Percentiles rank a stretch among this genome's conserved stretches.
Evolutionary conservation across 2,329 filamentous ascomycete genomes (phyloP).

Genomic region (Fusarium foetens): DNA sequence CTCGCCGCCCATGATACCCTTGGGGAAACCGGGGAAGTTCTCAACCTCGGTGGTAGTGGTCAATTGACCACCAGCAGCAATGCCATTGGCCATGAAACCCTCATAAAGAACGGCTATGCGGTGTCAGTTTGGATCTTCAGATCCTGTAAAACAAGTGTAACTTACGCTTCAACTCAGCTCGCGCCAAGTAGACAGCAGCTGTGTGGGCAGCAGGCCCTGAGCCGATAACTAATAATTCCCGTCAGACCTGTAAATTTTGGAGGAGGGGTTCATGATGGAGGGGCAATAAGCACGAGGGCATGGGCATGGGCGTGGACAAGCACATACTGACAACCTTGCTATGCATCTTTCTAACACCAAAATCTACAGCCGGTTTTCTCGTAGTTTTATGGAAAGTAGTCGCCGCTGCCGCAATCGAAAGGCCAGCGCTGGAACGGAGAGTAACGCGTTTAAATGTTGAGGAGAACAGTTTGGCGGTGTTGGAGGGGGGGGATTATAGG

Average conservation of each 20-base stretch:
- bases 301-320: neutral
- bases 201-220: constrained; percentile 98
- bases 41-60: constrained; percentile 99
- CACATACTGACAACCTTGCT: constrained; percentile 88
- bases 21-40: constrained; percentile 96
- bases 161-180: constrained; percentile 88
- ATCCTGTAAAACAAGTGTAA: constrained; percentile 11
- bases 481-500: constrained; percentile 19
- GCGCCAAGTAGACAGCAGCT: constrained; percentile 93
- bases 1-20: constrained; percentile 85
- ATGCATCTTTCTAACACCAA: constrained; percentile 77
- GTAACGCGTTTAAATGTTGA: constrained; percentile 77
- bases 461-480: constrained; percentile 88
- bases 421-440: constrained; percentile 78
- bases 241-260: constrained; percentile 2
- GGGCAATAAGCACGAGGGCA: constrained; percentile 10
- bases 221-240: constrained; percentile 71
- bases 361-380: constrained; percentile 49
- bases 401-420: constrained; percentile 77
- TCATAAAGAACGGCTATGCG: constrained; percentile 85
- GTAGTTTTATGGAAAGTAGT: constrained; percentile 66
- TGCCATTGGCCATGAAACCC: constrained; percentile 97
- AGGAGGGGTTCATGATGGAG: constrained; percentile 15
- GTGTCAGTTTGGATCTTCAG: constrained; percentile 19
- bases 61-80: constrained; percentile 93